A percentile compares a stretch with the other conserved stretches of the same genome.
Evolutionary conservation across 2,329 filamentous ascomycete genomes (phyloP).

Genomic region (Fusarium clavum): DNA sequence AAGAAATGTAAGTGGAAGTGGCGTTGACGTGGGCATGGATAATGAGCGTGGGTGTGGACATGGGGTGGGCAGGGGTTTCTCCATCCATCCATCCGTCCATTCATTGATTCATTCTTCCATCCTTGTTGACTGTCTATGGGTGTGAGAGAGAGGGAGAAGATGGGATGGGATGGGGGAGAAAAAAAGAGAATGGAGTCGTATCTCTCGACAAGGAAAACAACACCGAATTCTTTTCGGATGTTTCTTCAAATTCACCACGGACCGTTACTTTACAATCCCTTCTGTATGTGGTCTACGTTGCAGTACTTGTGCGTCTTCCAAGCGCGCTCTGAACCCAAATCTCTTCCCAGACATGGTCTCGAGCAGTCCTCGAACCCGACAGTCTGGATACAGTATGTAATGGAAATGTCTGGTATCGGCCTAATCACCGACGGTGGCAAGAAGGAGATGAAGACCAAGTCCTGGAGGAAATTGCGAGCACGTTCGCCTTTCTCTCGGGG

Average conservation of each 20-base stretch:
- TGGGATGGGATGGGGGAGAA: not conserved
- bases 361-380: constrained; percentile 38
- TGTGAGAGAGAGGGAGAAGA: constrained; percentile 21
- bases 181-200: constrained; percentile 20
- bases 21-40: constrained; percentile 10
- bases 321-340: not conserved
- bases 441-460: constrained; percentile 7
- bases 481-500: not conserved
- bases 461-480: constrained; percentile 16
- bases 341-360: constrained; percentile 25
- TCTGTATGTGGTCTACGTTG: not conserved
- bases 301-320: not conserved
- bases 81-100: constrained; percentile 16
- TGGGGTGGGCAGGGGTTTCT: constrained; percentile 8
- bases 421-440: constrained; percentile 13
- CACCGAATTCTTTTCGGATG: constrained; percentile 31
- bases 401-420: constrained; percentile 25
- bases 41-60: constrained; percentile 12
- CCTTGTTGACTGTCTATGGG: constrained; percentile 13
- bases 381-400: constrained; percentile 39
- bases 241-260: constrained; percentile 21
- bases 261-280: constrained; percentile 1
- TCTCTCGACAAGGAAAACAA: constrained; percentile 33
- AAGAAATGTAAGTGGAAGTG: constrained; percentile 17
- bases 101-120: constrained; percentile 1